Evolutionary conservation across 805 yeast genomes (phyloP).

Genomic region (Wickerhamiella siamensis): DNA sequence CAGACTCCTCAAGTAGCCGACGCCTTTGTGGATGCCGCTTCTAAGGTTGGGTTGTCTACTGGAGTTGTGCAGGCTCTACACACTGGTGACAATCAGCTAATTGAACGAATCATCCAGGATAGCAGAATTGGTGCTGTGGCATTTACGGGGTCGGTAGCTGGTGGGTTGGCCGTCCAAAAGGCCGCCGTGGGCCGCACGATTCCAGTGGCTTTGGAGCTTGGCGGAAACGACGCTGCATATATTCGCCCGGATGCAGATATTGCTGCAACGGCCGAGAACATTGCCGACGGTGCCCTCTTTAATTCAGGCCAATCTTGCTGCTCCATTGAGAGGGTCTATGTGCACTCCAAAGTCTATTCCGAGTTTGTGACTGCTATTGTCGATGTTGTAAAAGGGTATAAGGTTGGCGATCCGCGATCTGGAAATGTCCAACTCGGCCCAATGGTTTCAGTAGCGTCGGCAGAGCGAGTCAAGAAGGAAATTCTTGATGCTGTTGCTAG

Average conservation of each 20-base stretch:
- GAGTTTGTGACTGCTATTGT: conserved; percentile 45
- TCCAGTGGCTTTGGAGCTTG: conserved; percentile 74
- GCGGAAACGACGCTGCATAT: conserved; percentile 84
- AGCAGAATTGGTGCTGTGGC: conserved; percentile 64
- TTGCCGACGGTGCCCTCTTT: conserved; percentile 65
- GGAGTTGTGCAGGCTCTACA: conserved; percentile 72
- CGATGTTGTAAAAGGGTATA: conserved; percentile 34
- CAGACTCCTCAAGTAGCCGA: conserved; percentile 75
- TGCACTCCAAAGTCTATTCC: conserved; percentile 45
- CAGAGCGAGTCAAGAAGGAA: conserved; percentile 33
- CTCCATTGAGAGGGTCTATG: conserved; percentile 80
- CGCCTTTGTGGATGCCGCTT: conserved; percentile 45
- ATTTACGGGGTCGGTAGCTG: conserved; percentile 80
- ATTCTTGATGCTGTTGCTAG: conserved; percentile 35
- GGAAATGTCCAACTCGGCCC: conserved; percentile 55
- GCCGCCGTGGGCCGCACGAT: conserved; percentile 65
- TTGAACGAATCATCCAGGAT: conserved; percentile 53
- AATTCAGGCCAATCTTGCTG: conserved; percentile 91
- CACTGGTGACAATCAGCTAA: conserved; percentile 55
- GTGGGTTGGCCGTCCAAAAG: conserved; percentile 51
- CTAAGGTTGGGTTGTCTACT: conserved; percentile 68
- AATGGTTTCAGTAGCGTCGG: conserved; percentile 38
- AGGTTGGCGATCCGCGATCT: conserved; percentile 71
- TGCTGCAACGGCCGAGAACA: conserved; percentile 46
- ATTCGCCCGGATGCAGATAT: conserved; percentile 62